Base-by-base conservation (phyloP, 345 rosid genomes). In the Linum usitatissimum region DNA sequence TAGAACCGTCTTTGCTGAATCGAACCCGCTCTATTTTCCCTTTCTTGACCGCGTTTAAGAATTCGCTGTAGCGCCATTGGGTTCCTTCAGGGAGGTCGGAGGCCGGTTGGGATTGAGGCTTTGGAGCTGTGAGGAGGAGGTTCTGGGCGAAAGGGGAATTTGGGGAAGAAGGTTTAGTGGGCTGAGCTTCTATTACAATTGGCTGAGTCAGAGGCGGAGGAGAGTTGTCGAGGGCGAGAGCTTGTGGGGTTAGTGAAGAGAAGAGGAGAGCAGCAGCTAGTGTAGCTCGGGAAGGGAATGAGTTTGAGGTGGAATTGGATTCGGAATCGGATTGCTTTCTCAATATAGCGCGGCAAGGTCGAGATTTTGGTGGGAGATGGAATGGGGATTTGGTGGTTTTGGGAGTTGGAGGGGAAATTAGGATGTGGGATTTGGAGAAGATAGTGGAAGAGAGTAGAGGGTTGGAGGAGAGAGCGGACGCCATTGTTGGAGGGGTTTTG, bases 41-140 rank as follows among this genome's bases (percentile, higher is more conserved):
- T 57, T 81, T 82, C 76, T 80, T 86, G 56, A 86, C 94, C 0
- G 94, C 90, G 68, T 79, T 87, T 30, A 87, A 67, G 57, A 87
- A 84, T 77, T 87, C 94, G 70, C 88, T 87, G 90, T 87, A 87
- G 1, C 90, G 76, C 88, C 94, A 87, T 63, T 84, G 86, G 18
- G 66, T 75, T 15, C 94, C 85, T 18, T 87, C 90, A 1, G 94
- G 93, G 40, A 86, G 81, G 65, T 82, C 90, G 2, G 87, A 68
- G 55, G 66, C 51, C 2, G 51, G 4, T 45, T 45, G 76, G 20
- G 81, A 73, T 58, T 77, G 83, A 6, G 87, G 90, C 48, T 75
- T 84, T 1, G 89, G 93, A 6, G 86, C 93, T 1, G 82, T 86
- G 0, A 84, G 57, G 19, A 76, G 69, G 5, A 80, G 79, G 65